Evolutionary conservation across 352 stramenopile species (phyloP), one percentile per base, ranked within the genome.

Genomic region (Globisporangium acanthophoron): DNA sequence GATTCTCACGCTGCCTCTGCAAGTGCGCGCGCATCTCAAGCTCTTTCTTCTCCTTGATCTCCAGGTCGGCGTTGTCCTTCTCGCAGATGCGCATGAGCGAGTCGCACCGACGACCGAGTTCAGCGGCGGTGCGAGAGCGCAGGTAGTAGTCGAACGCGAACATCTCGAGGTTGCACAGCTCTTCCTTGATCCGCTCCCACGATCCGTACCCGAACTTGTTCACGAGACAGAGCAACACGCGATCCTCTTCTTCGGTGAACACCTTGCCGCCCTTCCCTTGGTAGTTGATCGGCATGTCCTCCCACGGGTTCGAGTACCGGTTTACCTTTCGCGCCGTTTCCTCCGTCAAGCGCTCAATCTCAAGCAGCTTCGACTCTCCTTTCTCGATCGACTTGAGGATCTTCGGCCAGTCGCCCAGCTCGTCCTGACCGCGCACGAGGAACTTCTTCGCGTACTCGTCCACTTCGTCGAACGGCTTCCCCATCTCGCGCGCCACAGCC

Each of bases 141-240:
- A 99, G 96, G 69, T 98, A 99, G 82, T 98, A 99, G 64, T 99
- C 96, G 51, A 99, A 99, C 16, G 96, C 83, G 66, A 99, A 99
- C 71, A 85, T 78, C 52, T 92, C 81, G 39, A 91, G 73, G 21
- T 80, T 79, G 54, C 86, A 88, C 33, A 99, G 98, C 71, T 99
- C 95, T 47, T 97, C 86, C 55, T 98, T 96, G 67, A 99, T 98
- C 48, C 92, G 85, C 64, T 99, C 96, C 78, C 96, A 98, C 27
- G 92, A 90, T 40, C 96, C 97, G 64, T 98, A 99, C 3, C 97
- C 97, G 69, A 98, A 97, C 56, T 95, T 81, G 69, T 99, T 91
- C 66, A 99, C 97, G 61, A 99, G 95, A 45, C 89, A 98, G 13
- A 99, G 59, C 57, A 99, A 67, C 52, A 99, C 97, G 31, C 94